Base-by-base conservation (phyloP, 2,329 filamentous ascomycete genomes). In the Rhynchosporium secalis region DNA sequence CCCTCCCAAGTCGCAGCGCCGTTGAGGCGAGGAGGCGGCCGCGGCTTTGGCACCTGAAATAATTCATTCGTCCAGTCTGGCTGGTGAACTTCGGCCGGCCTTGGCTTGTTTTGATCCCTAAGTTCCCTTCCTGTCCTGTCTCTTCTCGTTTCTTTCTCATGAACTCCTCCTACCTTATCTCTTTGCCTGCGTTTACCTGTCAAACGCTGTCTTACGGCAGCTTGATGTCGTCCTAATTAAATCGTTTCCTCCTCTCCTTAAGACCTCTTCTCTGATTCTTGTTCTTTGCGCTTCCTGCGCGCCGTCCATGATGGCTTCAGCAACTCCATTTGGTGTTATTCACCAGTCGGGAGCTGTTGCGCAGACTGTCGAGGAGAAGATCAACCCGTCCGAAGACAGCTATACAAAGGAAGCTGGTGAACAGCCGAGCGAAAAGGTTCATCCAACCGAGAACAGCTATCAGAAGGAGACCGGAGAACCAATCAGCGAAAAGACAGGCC, bases 321-420 rank as follows among this genome's bases (percentile, higher is more conserved):
- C 56, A 38, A 46, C 56, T 6, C 43, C 43, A 5, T 49, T 58
- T n/a, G 56, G 45, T 10, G 33, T 41, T 20, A 12, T 58, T n/a
- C 56, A 45, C 33, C 56, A 58, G 33, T 3, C 43, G 26, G 56
- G 31, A 29, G 43, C 45, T 13, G 56, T 58, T 41, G 45, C 45
- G 45, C 31, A 55, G 15, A 43, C 59, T 36, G 41, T 43, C 3
- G 59, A 61, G 13, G 51, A 61, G 45, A 56, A 56, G 33, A 56
- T 58, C 3, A 38, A 49, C 12, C 45, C 56, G 10, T 20, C 1
- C 20, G 20, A 20, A 20, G 20, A 20, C 20, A 20, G 20, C 1
- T 20, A 20, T 20, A 20, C 20, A 20, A 20, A 20, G 20, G 20
- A 20, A 20, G 20, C 20, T 20, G 20, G 20, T 20, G 20, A 20